Percentiles rank a stretch among this genome's conserved stretches.
Conservation (phyloP, 2,329 filamentous ascomycete species). For the Beauveria brongniartii region DNA sequence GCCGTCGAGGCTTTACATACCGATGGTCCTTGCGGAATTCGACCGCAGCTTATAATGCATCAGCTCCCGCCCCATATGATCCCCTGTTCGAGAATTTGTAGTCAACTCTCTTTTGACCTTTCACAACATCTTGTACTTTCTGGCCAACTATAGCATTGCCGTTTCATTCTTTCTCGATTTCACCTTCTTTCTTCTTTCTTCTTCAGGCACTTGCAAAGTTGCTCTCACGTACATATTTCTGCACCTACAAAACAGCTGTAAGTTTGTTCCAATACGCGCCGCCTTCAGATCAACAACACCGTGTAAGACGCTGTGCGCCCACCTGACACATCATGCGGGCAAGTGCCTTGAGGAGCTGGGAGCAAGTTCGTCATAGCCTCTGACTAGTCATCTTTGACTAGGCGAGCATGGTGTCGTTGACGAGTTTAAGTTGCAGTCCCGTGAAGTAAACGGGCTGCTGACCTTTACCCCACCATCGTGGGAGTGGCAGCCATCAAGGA, state of each 20-base stretch:
- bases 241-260: neutral
- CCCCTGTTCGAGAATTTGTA: neutral
- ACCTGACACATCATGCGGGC: constrained; percentile 8
- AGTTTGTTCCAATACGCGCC: constrained; percentile 2
- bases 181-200: neutral
- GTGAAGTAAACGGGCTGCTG: constrained; percentile 3
- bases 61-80: neutral
- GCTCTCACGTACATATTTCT: neutral
- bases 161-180: neutral
- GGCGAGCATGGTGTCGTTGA: neutral
- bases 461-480: constrained; percentile 6
- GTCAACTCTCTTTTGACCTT: neutral
- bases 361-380: neutral
- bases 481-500: neutral
- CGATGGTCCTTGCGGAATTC: neutral
- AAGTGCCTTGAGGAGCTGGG: neutral
- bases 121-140: neutral
- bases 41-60: neutral
- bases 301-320: constrained; percentile 10
- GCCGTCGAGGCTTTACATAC: neutral
- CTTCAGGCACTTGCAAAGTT: neutral
- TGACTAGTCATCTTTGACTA: neutral
- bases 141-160: neutral
- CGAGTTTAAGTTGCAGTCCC: constrained; percentile 2
- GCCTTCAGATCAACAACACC: neutral